Conservation (phyloP, 495 filamentous ascomycete species). For the Neurospora sp. region DNA sequence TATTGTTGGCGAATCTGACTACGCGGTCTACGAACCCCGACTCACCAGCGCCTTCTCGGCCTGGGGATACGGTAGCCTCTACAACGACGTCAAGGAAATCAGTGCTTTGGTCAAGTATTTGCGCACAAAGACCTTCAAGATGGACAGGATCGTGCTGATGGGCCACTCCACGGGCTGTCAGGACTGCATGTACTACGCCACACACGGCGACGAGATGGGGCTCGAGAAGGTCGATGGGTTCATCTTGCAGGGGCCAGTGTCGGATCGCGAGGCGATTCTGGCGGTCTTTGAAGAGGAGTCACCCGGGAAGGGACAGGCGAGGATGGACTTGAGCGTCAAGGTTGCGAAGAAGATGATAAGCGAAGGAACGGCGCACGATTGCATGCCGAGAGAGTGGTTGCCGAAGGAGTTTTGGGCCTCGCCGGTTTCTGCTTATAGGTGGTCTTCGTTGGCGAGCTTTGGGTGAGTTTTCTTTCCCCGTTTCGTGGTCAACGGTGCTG, state of each 20-base stretch:
- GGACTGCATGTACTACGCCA: slow-evolving; percentile 65
- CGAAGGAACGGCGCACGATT: slow-evolving; percentile 42
- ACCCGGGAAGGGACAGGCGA: neutral
- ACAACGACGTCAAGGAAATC: slow-evolving; percentile 65
- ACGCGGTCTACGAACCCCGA: slow-evolving; percentile 34
- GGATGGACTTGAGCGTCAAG: slow-evolving; percentile 40
- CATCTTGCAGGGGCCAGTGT: slow-evolving; percentile 73
- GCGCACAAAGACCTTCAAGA: slow-evolving; percentile 22
- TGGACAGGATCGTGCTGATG: slow-evolving; percentile 66
- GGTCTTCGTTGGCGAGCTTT: slow-evolving; percentile 53
- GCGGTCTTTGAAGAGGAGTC: slow-evolving; percentile 24
- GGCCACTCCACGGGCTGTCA: slow-evolving; percentile 79
- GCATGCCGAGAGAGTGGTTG: slow-evolving; percentile 46
- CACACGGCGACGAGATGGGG: neutral
- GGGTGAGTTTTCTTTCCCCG: slow-evolving; percentile 25
- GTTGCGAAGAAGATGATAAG: slow-evolving; percentile 44
- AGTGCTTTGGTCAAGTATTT: slow-evolving; percentile 64
- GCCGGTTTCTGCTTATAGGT: slow-evolving; percentile 58
- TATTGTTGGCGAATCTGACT: slow-evolving; percentile 14
- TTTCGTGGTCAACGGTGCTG: neutral
- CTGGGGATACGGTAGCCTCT: slow-evolving; percentile 62
- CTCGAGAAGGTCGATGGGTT: slow-evolving; percentile 58
- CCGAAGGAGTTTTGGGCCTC: slow-evolving; percentile 36
- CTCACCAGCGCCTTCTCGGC: slow-evolving; percentile 50
- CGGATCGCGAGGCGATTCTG: slow-evolving; percentile 62